Conservation (phyloP, 768 basidiomycete genomes). For the Xerocomellus amylosporus region DNA sequence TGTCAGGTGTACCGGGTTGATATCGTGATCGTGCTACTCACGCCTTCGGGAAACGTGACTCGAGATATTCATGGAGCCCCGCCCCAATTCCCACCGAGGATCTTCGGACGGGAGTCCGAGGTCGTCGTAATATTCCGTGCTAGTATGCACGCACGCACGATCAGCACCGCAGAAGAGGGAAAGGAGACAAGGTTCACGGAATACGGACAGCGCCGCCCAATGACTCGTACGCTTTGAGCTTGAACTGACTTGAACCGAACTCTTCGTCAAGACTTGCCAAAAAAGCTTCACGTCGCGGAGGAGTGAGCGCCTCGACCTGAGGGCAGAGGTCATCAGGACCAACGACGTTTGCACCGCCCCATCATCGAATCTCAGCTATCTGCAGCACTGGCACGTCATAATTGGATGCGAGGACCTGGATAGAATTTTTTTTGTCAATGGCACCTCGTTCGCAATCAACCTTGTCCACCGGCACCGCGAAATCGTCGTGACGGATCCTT, state of each 20-base stretch:
- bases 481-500: not conserved
- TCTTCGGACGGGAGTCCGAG: constrained; percentile 48
- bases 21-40: constrained; percentile 36
- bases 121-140: constrained; percentile 53
- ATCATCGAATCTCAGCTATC: not conserved
- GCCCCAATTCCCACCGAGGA: constrained; percentile 38
- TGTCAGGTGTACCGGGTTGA: not conserved
- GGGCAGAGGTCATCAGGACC: constrained; percentile 24
- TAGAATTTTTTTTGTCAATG: not conserved
- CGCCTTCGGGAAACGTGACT: constrained; percentile 58
- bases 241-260: constrained; percentile 26
- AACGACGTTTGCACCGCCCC: not conserved
- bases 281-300: constrained; percentile 16
- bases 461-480: not conserved
- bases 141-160: constrained; percentile 17
- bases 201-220: constrained; percentile 38
- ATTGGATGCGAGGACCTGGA: not conserved
- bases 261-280: constrained; percentile 24
- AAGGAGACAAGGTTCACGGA: constrained; percentile 18
- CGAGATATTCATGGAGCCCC: constrained; percentile 25
- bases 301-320: constrained; percentile 21
- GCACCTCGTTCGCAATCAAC: constrained; percentile 15
- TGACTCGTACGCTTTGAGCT: constrained; percentile 30
- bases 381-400: not conserved
- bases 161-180: not conserved